Conservation (phyloP, 768 basidiomycete genomes). For the Suillus occidentalis region DNA sequence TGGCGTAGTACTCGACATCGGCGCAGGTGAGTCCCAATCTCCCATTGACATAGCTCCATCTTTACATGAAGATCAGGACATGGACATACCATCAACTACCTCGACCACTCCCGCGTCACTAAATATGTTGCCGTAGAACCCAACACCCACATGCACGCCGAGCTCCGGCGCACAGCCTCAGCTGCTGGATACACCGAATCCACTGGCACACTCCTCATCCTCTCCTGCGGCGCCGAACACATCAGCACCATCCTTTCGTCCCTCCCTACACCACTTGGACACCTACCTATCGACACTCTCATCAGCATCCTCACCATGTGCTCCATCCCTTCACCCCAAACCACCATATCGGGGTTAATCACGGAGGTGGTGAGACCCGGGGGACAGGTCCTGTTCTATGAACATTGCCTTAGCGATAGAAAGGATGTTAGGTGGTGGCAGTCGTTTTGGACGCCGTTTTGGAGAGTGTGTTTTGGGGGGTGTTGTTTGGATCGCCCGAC, state of each 20-base stretch:
- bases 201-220: constrained; percentile 53
- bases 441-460: constrained; percentile 68
- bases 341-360: constrained; percentile 46
- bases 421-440: constrained; percentile 71
- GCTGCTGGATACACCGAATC: constrained; percentile 52
- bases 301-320: constrained; percentile 67
- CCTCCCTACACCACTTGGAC: constrained; percentile 24
- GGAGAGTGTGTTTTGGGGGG: constrained; percentile 59
- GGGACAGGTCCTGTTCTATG: constrained; percentile 64
- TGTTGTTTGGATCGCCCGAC: constrained; percentile 63
- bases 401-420: constrained; percentile 61
- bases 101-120: constrained; percentile 52
- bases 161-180: constrained; percentile 49
- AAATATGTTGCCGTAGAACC: constrained; percentile 76
- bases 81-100: constrained; percentile 63
- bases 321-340: constrained; percentile 56
- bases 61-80: constrained; percentile 37
- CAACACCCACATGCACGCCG: constrained; percentile 59
- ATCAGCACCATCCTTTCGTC: constrained; percentile 44
- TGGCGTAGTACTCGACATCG: constrained; percentile 67
- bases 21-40: constrained; percentile 50
- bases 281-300: constrained; percentile 54
- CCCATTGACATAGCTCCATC: neutral
- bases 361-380: constrained; percentile 59
- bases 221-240: constrained; percentile 66